Base-by-base conservation (phyloP, 2,329 filamentous ascomycete genomes). In the Microcyclospora pomicola region DNA sequence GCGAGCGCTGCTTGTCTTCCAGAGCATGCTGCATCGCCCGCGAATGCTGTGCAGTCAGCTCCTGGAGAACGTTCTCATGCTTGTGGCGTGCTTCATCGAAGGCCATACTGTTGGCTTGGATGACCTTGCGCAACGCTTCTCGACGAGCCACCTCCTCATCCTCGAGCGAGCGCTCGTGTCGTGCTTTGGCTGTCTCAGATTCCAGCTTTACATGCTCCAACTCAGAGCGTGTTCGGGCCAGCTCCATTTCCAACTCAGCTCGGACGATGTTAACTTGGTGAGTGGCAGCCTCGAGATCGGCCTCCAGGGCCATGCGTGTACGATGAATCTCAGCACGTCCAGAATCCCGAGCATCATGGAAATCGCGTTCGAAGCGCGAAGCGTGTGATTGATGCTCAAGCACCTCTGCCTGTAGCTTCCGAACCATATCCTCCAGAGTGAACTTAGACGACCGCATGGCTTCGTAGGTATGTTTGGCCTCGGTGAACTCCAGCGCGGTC, bases 251-350 rank as follows among this genome's bases (percentile, higher is more conserved):
- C 9, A 92, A 72, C 51, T 88, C 81, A 34, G 81, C 76, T 37
- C 85, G 80, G 19, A 88, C 77, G 38, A 81, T 73, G 52, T 92
- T 88, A 59, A 88, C 81, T 51, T 93, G 80, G 56, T 83, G 78
- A 53, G 87, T 91, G 36, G 87, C 82, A 30, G 76, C 69, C 41
- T 94, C 85, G 27, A 95, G 67, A 53, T 95, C 84, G 10, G 73
- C 72, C 57, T 93, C 81, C 67, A 94, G 70, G 4, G 83, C 71
- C 44, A 80, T 74, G 42, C 82, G 81, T 11, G 80, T 83, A 34
- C 84, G 80, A 57, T 88, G 79, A 33, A 92, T 77, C 55, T 96
- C 87, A 29, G 75, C 72, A 31, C 80, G 76, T 40, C 77, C 85
- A 35, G 77, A 78, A 51, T 94, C 84, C 45, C 81, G 76, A 9